Evolutionary conservation across 805 yeast species (phyloP).

Genomic region (Metschnikowia gruessii): DNA sequence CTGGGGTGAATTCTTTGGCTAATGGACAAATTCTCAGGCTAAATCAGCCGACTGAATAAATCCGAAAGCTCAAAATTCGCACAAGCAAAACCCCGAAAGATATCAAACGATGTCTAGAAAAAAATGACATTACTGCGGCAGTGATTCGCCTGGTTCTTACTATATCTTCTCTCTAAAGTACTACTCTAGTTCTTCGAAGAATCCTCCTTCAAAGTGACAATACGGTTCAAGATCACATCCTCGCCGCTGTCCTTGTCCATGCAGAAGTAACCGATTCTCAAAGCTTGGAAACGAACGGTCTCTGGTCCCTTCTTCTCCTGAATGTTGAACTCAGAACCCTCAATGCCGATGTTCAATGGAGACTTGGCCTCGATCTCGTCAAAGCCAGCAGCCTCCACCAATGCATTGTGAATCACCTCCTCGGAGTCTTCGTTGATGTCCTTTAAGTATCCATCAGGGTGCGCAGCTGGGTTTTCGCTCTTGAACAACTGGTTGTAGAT

Average conservation of each 20-base stretch:
- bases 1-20: too few relatives aligned
- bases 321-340: conserved; percentile 64
- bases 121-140: not conserved
- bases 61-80: too few relatives aligned
- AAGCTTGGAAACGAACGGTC: conserved; percentile 88
- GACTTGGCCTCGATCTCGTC: conserved; percentile 61
- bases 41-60: too few relatives aligned
- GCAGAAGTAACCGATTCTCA: conserved; percentile 95
- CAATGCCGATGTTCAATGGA: conserved; percentile 69
- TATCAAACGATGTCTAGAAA: too few relatives aligned
- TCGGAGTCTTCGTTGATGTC: conserved; percentile 84
- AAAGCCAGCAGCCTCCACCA: conserved; percentile 73
- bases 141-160: not conserved
- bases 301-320: conserved; percentile 45
- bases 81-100: too few relatives aligned
- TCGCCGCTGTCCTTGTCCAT: conserved; percentile 72
- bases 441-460: conserved; percentile 83
- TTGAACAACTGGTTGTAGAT: conserved; percentile 84
- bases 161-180: not conserved
- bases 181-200: conserved; percentile 40
- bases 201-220: conserved; percentile 90
- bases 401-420: conserved; percentile 57
- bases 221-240: conserved; percentile 75
- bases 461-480: conserved; percentile 84
- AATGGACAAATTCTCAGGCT: too few relatives aligned